Base-by-base conservation (phyloP, 495 filamentous ascomycete genomes). In the Clohesyomyces aquaticus region DNA sequence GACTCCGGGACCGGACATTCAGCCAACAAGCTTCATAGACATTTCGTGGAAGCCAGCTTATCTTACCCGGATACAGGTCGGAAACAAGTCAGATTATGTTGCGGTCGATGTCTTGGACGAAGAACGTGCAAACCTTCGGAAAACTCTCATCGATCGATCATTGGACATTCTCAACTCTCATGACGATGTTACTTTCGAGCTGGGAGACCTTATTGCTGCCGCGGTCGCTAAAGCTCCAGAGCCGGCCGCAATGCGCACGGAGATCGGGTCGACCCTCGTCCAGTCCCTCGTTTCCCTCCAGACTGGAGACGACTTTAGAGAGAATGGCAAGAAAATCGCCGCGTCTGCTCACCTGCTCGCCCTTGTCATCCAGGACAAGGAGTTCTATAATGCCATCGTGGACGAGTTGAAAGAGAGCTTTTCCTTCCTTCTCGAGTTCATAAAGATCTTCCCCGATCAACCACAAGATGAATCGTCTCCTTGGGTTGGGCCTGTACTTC, bases 311-410 rank as follows among this genome's bases (percentile, higher is more conserved):
- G 87, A 93, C 49, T 79, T 88, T 69, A 79, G 83, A 48, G 77
- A 82, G 27, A 76, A 82, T 26, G 90, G 89, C 12, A 89, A 93
- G 71, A 95, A 93, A 69, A 89, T 98, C 62, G 88, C 93, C 19
- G 90, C 95, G 0, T 96, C 93, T 74, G 92, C 94, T 11, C 93
- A 99, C 75, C 83, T 99, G 38, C 79, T 99, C 11, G 93, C 91
- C 2, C 77, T 98, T 54, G 85, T 96, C 48, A 83, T 98, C 22
- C 90, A 94, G 67, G 85, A 94, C 58, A 85, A 84, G 59, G 72
- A 81, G 0, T 97, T 98, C 77, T 96, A 93, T 73, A 81, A 82
- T 35, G 85, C 88, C 21, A 89, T 90, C 21, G 72, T 92, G 26
- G 82, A 83, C 8, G 86, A 90, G 59, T 78, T 99, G 27, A 90